Evolutionary conservation across 805 yeast species (phyloP), one percentile per base, ranked within the genome.

Genomic region (Candida adriatica): DNA sequence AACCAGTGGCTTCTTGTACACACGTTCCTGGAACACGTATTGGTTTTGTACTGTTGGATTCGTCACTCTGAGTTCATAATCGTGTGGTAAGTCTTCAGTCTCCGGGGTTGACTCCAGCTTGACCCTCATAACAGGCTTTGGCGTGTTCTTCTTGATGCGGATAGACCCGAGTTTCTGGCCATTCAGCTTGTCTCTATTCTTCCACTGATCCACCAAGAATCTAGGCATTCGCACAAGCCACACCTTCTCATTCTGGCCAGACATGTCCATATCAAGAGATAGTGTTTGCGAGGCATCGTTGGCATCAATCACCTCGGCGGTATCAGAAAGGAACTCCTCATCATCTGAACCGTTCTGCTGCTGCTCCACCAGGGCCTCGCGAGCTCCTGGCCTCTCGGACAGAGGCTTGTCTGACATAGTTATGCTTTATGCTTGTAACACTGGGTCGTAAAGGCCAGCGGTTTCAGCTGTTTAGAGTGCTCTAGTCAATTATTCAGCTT

Each of bases 211-310:
- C 18, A 94, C 81, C 39, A 92, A 62, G 49, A 86, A 86, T 50
- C 84, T 76, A 2, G 98, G 97, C 49, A 92, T 62, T 46, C 92
- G 74, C 16, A 92, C 95, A 15, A 92, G 64, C 98, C 97, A 92
- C 25, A 92, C 79, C 45, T 86, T 86, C 48, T 81, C 79, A 29
- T 60, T 66, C 11, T 79, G 73, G 18, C 65, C 62, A 2, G 65
- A 40, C 31, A 87, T 58, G 51, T 87, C 84, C 56, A 92, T 64
- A 55, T 92, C 94, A 18, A 88, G 31, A 6, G 66, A 10, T 84
- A 68, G 58, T 81, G 95, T 46, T 49, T 54, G 38, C 22, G 65
- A 58, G 20, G 61, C 49, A 48, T 64, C 70, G 37, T 64, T 64
- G 40, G 68, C 64, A 41, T 64, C 70, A 25, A 64, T 57, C 18